These are phyloP conservation scores for Aristolochia californica DNA, from an alignment of 164 flowering plant genomes.

Conservation along the genomic window DNA sequence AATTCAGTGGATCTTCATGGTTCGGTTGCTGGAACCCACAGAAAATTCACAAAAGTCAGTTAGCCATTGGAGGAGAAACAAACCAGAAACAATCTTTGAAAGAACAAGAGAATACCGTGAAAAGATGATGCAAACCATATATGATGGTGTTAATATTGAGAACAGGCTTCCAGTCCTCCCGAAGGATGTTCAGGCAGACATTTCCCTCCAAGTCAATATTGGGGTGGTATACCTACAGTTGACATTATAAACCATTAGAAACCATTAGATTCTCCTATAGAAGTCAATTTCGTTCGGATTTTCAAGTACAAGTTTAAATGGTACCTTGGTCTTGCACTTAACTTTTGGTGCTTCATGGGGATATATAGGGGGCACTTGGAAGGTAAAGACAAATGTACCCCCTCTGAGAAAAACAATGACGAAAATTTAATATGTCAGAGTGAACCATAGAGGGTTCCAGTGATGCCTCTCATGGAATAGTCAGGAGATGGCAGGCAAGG, in stretches of 20 bases:
- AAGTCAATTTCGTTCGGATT: not conserved
- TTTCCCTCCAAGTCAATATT: conserved; percentile 79
- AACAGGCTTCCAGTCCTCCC: conserved; percentile 88
- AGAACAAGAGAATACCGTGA: conserved; percentile 38
- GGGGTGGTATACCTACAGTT: conserved; percentile 66
- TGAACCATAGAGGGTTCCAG: not conserved
- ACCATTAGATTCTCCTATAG: not conserved
- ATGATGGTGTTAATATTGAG: conserved; percentile 61
- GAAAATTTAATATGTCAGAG: no score
- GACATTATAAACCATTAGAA: no score
- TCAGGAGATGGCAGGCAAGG: not conserved
- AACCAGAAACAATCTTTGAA: not conserved
- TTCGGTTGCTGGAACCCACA: conserved; percentile 51
- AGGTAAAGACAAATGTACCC: conserved; percentile 48
- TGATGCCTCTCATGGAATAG: no score
- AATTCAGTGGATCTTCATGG: conserved; percentile 67
- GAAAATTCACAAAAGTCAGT: not conserved
- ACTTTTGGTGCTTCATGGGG: conserved; percentile 78
- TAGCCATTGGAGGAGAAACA: not conserved
- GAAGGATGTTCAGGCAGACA: conserved; percentile 71
- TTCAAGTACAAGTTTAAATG: not conserved
- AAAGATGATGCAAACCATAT: conserved; percentile 62
- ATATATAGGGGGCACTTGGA: conserved; percentile 49
- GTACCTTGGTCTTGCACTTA: conserved; percentile 75
- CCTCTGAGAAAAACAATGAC: conserved; percentile 22